A percentile compares a stretch with the other conserved stretches of the same genome.
phyloP scores from a whole-genome alignment of 345 rosid species.

The Cardamine chenopodiifolia region DNA sequence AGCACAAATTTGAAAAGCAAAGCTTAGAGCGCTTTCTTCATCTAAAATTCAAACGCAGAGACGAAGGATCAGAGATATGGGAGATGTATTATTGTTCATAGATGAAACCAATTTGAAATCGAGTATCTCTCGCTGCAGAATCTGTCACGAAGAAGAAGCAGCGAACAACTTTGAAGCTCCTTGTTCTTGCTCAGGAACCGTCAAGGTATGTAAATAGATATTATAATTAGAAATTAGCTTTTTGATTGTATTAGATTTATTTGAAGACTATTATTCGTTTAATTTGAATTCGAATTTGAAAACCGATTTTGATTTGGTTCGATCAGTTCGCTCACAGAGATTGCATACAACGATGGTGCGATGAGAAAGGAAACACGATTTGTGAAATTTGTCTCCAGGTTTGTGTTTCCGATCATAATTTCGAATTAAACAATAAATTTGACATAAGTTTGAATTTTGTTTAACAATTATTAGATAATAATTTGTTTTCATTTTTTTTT shows the following conservation, averaged over 20 bases:
- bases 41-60: neutral
- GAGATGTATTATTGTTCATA: conserved; percentile 55
- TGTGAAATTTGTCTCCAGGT: conserved; percentile 99
- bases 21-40: neutral
- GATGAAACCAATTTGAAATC: conserved; percentile 50
- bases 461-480: neutral
- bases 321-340: conserved; percentile 59
- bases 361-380: conserved; percentile 91
- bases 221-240: too few relatives aligned
- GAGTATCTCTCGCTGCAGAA: conserved; percentile 53
- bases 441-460: neutral
- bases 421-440: neutral
- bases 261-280: neutral
- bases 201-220: conserved; percentile 79
- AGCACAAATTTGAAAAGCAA: conserved; percentile 11
- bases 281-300: too few relatives aligned
- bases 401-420: neutral
- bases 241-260: neutral
- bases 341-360: conserved; percentile 96
- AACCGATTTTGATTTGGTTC: neutral
- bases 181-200: conserved; percentile 91
- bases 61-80: conserved; percentile 45
- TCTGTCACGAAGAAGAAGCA: conserved; percentile 82
- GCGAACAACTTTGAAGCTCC: conserved; percentile 87
- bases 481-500: neutral